A percentile compares a stretch with the other conserved stretches of the same genome.
phyloP scores from a whole-genome alignment of 1,139 yeast genomes.

The Blastobotrys indianensis region DNA sequence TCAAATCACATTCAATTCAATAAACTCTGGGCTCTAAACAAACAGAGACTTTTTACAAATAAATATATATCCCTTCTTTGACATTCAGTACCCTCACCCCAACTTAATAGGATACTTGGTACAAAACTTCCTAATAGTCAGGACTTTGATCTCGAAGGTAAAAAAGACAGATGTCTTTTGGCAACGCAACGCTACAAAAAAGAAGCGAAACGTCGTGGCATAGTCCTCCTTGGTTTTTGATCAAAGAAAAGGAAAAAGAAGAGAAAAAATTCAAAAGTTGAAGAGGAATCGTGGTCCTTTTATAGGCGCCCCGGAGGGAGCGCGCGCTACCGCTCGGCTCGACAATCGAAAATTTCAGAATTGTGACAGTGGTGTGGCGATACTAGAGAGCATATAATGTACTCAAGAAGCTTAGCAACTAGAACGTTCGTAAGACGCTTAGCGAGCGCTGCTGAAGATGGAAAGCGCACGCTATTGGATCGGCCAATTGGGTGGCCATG shows the following conservation, averaged over 20 bases:
- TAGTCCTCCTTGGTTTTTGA: slow-evolving; percentile 31
- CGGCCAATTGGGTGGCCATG: slow-evolving; percentile 42
- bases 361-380: not conserved
- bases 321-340: not conserved
- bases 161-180: slow-evolving; percentile 30
- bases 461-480: slow-evolving; percentile 5
- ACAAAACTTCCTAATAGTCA: slow-evolving; percentile 38
- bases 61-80: slow-evolving; percentile 36
- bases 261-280: slow-evolving; percentile 9
- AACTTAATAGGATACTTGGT: slow-evolving; percentile 31
- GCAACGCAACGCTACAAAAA: slow-evolving; percentile 33
- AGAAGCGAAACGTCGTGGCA: slow-evolving; percentile 35
- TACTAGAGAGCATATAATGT: not conserved
- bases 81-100: slow-evolving; percentile 34
- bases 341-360: slow-evolving; percentile 1
- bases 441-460: no score
- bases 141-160: slow-evolving; percentile 36
- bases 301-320: slow-evolving; percentile 5
- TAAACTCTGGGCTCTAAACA: not conserved
- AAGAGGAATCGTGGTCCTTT: slow-evolving; percentile 1
- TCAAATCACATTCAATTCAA: no score
- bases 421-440: no score
- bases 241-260: slow-evolving; percentile 33
- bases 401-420: not conserved
- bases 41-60: not conserved